phyloP scores from a whole-genome alignment of 164 flowering plant genomes.

The Akebia trifoliata region DNA sequence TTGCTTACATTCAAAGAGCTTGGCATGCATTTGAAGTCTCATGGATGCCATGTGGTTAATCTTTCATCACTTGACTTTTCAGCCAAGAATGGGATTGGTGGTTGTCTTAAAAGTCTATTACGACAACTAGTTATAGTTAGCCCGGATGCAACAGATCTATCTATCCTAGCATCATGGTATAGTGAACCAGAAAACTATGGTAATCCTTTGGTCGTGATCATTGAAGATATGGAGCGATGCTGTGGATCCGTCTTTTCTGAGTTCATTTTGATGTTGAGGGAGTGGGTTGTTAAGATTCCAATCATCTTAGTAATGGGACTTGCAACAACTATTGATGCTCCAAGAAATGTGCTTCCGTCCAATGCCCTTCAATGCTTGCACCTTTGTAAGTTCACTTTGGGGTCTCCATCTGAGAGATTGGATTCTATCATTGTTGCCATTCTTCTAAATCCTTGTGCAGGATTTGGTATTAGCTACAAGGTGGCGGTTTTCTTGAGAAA shows the following conservation, averaged over 20 bases:
- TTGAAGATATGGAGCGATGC: conserved; percentile 83
- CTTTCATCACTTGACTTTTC: conserved; percentile 72
- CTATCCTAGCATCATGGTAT: conserved; percentile 81
- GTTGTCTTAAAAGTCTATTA: conserved; percentile 65
- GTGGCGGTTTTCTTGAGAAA: conserved; percentile 71
- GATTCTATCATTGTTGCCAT: conserved; percentile 70
- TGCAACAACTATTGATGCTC: conserved; percentile 74
- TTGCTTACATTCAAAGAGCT: conserved; percentile 78
- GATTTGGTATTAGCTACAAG: conserved; percentile 59
- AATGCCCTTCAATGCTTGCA: conserved; percentile 42
- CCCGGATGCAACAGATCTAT: conserved; percentile 64
- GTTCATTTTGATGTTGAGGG: conserved; percentile 73
- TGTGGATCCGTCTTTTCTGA: conserved; percentile 64
- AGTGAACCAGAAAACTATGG: conserved; percentile 41
- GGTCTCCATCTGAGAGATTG: conserved; percentile 76
- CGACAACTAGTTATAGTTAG: conserved; percentile 50
- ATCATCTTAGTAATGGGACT: conserved; percentile 71
- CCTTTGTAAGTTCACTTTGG: conserved; percentile 53
- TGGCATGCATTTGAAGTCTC: conserved; percentile 51
- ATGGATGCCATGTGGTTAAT: conserved; percentile 74
- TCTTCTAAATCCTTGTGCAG: conserved; percentile 46
- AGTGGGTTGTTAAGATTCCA: conserved; percentile 84
- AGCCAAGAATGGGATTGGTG: conserved; percentile 65
- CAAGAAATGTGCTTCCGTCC: conserved; percentile 48
- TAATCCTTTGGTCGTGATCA: conserved; percentile 62